These are phyloP conservation scores for Glonium stellatum DNA, from an alignment of 495 filamentous ascomycete genomes.

Conservation along the genomic window DNA sequence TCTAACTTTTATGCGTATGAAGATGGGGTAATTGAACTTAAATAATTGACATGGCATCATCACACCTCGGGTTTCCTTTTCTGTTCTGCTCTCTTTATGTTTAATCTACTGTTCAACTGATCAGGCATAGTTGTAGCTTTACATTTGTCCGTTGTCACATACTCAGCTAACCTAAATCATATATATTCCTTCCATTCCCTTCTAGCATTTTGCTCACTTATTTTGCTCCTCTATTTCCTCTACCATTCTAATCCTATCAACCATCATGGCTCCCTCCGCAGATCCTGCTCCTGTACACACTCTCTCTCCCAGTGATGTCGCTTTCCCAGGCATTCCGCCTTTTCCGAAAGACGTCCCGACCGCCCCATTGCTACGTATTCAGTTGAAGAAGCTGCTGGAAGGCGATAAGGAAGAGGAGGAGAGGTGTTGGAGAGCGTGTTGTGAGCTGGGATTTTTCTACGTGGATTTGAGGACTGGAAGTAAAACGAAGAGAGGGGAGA, in stretches of 20 bases:
- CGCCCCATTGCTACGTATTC: conserved; percentile 49
- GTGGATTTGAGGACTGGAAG: conserved; percentile 44
- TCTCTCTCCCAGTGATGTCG: neutral
- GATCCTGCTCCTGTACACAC: neutral
- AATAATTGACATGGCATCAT: too few relatives aligned
- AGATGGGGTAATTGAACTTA: too few relatives aligned
- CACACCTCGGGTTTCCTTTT: too few relatives aligned
- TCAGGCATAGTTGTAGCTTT: too few relatives aligned
- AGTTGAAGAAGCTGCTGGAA: conserved; percentile 43
- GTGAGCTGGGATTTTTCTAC: conserved; percentile 59
- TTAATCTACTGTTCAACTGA: too few relatives aligned
- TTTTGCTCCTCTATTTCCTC: too few relatives aligned
- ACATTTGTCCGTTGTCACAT: too few relatives aligned
- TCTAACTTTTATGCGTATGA: too few relatives aligned
- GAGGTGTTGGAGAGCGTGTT: conserved; percentile 43
- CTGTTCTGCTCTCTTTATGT: too few relatives aligned
- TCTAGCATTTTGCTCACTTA: too few relatives aligned
- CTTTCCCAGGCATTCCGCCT: conserved; percentile 36
- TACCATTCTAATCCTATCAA: neutral
- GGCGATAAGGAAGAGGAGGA: conserved; percentile 39
- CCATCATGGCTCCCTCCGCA: neutral
- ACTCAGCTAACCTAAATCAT: too few relatives aligned
- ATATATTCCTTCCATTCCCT: too few relatives aligned
- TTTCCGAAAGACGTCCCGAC: conserved; percentile 50
- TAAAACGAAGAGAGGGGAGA: neutral